Base-by-base conservation (phyloP, 805 yeast species). In the Saturnispora sekii region DNA sequence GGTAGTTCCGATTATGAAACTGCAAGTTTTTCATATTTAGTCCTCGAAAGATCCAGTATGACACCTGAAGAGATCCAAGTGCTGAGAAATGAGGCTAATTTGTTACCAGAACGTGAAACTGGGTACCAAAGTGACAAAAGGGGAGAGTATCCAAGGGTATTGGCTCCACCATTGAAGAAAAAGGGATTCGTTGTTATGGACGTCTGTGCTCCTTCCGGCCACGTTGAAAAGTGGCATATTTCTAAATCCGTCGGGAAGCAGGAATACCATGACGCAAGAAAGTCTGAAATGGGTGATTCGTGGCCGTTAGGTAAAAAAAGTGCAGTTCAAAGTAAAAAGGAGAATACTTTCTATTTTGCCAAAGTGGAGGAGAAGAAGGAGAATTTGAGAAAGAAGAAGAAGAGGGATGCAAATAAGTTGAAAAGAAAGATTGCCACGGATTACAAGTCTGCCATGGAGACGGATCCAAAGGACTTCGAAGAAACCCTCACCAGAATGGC, bases 221-320 rank as follows among this genome's bases (percentile, higher is more conserved):
- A 74, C 39, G 63, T 90, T 36, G 97, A 90, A 63, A 78, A 80
- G 48, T 88, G 97, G 96, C 80, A 80, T 12, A 74, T 93, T 2
- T 82, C 97, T 0, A 84, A 81, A 59, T 79, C 94, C 15, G 70
- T 75, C 44, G 84, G 86, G 5, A 77, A 77, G 49, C 82, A 77
- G 49, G 77, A 69, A 2, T 93, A 86, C 53, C 94, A 85, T 57
- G 97, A 93, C 66, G 96, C 96, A 0, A 72, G 97, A 45, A 90
- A 93, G 60, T 76, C 86, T 0, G 63, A 62, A n/a, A 74, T 76
- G 57, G 96, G 96, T 17, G 98, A 93, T 59, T 63, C 81, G 43
- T 93, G 97, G 98, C 81, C 84, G 0, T 61, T 79, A 34, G 84
- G 73, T 32, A 79, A 79, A 2, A 83, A 82, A 58, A 68, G 76